Evolutionary conservation across 192 early-diverging fungal genomes (phyloP).

Genomic region (Coemansia reversa): DNA sequence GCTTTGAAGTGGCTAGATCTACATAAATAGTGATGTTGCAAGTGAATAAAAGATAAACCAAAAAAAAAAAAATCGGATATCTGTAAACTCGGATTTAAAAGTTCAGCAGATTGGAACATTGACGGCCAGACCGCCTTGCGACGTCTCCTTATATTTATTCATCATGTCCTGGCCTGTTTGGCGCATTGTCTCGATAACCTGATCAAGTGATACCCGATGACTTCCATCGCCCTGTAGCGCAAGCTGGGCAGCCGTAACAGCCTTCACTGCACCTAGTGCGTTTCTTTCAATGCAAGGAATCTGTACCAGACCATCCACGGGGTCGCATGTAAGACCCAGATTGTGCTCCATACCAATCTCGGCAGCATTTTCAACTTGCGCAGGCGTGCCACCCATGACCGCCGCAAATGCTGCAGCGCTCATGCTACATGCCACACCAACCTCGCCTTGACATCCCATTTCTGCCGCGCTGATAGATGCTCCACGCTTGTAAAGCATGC

Average conservation of each 20-base stretch:
- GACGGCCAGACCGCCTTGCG: slow-evolving; percentile 88
- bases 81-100: not conserved
- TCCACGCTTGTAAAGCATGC: slow-evolving; percentile 96
- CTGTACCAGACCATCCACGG: slow-evolving; percentile 88
- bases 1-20: not conserved
- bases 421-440: slow-evolving; percentile 97
- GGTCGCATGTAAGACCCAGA: slow-evolving; percentile 83
- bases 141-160: slow-evolving; percentile 97
- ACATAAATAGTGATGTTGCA: not conserved
- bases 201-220: slow-evolving; percentile 88
- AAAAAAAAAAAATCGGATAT: not conserved
- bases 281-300: slow-evolving; percentile 98
- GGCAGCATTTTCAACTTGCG: slow-evolving; percentile 92
- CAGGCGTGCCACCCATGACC: slow-evolving; percentile 90
- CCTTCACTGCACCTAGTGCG: slow-evolving; percentile 92
- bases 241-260: slow-evolving; percentile 92
- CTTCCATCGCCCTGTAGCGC: slow-evolving; percentile 91
- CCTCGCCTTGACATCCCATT: slow-evolving; percentile 98
- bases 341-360: slow-evolving; percentile 96
- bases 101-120: slow-evolving; percentile 77
- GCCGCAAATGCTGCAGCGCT: slow-evolving; percentile 91
- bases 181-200: slow-evolving; percentile 94
- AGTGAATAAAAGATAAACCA: slow-evolving; percentile 1
- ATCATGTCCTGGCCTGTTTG: slow-evolving; percentile 90
- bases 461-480: slow-evolving; percentile 93